Conservation (phyloP, 805 yeast species). For the Candida insectorum region DNA sequence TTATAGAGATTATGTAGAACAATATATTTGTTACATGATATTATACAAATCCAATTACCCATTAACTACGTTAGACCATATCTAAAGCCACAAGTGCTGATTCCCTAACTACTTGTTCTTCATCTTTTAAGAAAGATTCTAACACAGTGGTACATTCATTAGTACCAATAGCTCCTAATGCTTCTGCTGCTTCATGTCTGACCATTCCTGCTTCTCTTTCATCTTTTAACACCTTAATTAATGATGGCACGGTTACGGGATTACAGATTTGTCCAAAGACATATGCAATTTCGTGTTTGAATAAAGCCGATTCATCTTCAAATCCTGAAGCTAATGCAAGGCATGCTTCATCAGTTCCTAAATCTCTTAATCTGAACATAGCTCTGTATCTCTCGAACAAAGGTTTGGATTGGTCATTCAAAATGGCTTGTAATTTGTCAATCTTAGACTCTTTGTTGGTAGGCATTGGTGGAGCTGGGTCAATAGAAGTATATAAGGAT, state of each 20-base stretch:
- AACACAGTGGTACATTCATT: constrained; percentile 92
- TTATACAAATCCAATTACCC: neutral
- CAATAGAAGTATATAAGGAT: constrained; percentile 82
- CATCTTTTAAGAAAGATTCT: constrained; percentile 72
- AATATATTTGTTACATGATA: too few relatives aligned
- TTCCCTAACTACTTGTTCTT: constrained; percentile 89
- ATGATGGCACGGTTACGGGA: constrained; percentile 86
- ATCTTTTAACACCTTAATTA: constrained; percentile 76
- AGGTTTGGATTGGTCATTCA: constrained; percentile 75
- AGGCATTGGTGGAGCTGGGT: constrained; percentile 98
- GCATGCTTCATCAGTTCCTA: constrained; percentile 91
- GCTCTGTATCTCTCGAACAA: constrained; percentile 95
- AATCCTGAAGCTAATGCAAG: constrained; percentile 89
- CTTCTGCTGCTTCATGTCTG: constrained; percentile 99
- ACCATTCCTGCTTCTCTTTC: constrained; percentile 94
- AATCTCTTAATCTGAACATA: constrained; percentile 95
- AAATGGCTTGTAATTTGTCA: constrained; percentile 58
- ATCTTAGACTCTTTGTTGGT: constrained; percentile 51
- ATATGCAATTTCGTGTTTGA: constrained; percentile 97
- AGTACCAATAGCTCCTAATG: constrained; percentile 94
- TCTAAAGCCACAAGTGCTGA: constrained; percentile 96
- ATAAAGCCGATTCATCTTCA: constrained; percentile 84
- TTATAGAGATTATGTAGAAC: too few relatives aligned
- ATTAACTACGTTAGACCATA: constrained; percentile 45
- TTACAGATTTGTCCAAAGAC: constrained; percentile 96